phyloP scores from a whole-genome alignment of 768 basidiomycete genomes.

The Rhodotorula babjevae region DNA sequence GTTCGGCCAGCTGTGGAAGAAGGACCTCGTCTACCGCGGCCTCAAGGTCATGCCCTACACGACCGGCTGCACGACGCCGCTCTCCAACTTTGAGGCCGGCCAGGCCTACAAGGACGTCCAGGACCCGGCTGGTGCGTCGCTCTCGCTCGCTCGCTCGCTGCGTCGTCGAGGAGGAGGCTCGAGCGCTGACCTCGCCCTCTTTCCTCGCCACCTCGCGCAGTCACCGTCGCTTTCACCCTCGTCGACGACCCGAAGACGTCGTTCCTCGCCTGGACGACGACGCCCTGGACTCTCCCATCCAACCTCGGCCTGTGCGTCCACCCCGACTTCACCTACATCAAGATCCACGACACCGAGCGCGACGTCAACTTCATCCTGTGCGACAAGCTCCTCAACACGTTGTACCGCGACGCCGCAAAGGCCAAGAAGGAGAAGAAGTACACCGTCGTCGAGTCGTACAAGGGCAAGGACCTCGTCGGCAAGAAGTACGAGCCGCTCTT shows the following conservation, averaged over 20 bases:
- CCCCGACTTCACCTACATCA: slow-evolving; percentile 91
- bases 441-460: slow-evolving; percentile 64
- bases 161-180: neutral
- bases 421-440: slow-evolving; percentile 79
- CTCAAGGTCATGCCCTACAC: slow-evolving; percentile 97
- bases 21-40: slow-evolving; percentile 85
- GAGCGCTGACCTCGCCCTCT: neutral
- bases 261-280: slow-evolving; percentile 95
- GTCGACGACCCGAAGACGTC: slow-evolving; percentile 88
- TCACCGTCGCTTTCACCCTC: slow-evolving; percentile 86
- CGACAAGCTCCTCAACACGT: slow-evolving; percentile 73
- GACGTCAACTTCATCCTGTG: slow-evolving; percentile 86
- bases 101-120: slow-evolving; percentile 84
- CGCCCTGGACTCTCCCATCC: slow-evolving; percentile 95
- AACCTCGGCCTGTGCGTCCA: slow-evolving; percentile 94
- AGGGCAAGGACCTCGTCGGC: slow-evolving; percentile 87
- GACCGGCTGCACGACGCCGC: slow-evolving; percentile 86
- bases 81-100: slow-evolving; percentile 96
- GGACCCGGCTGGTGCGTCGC: slow-evolving; percentile 76
- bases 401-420: slow-evolving; percentile 96
- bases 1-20: slow-evolving; percentile 87
- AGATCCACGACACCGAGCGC: slow-evolving; percentile 84
- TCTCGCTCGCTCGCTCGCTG: no score
- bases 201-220: slow-evolving; percentile 47
- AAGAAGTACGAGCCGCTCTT: slow-evolving; percentile 94